Conservation (phyloP, 768 basidiomycete genomes). For the Lentinula sp. region DNA sequence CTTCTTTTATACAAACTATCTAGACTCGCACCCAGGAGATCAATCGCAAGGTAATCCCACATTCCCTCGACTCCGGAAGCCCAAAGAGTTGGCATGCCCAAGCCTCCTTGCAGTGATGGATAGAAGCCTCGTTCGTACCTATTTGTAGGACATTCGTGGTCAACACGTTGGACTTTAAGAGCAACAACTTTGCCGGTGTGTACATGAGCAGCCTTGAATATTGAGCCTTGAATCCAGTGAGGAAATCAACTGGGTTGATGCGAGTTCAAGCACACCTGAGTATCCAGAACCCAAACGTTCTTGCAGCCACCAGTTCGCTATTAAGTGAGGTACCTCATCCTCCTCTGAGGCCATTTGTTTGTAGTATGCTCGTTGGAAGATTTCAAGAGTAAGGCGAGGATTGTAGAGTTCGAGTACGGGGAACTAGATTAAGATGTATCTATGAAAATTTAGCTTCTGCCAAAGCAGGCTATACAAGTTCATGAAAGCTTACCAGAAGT, state of each 20-base stretch:
- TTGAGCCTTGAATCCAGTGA: slow-evolving; percentile 51
- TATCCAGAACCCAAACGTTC: slow-evolving; percentile 65
- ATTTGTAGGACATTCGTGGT: slow-evolving; percentile 76
- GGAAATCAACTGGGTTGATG: neutral
- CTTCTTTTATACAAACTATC: slow-evolving; percentile 54
- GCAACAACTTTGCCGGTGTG: slow-evolving; percentile 57
- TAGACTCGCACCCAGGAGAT: slow-evolving; percentile 64
- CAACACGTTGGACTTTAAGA: slow-evolving; percentile 63
- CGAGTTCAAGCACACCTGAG: slow-evolving; percentile 43
- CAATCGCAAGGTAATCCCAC: slow-evolving; percentile 75
- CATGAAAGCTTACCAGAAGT: neutral
- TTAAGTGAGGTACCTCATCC: slow-evolving; percentile 24
- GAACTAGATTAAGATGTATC: neutral
- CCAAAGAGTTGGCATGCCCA: slow-evolving; percentile 71
- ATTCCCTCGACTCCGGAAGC: slow-evolving; percentile 49
- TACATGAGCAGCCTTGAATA: slow-evolving; percentile 56
- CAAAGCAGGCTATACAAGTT: neutral
- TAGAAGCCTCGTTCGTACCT: slow-evolving; percentile 64
- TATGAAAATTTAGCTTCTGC: neutral
- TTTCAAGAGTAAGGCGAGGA: neutral
- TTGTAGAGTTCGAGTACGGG: neutral
- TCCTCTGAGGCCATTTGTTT: neutral
- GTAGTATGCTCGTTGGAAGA: neutral
- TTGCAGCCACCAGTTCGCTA: slow-evolving; percentile 59
- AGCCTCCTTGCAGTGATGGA: slow-evolving; percentile 62